Base-by-base conservation (phyloP, 139 green algal species). In the Closterium sp. region DNA sequence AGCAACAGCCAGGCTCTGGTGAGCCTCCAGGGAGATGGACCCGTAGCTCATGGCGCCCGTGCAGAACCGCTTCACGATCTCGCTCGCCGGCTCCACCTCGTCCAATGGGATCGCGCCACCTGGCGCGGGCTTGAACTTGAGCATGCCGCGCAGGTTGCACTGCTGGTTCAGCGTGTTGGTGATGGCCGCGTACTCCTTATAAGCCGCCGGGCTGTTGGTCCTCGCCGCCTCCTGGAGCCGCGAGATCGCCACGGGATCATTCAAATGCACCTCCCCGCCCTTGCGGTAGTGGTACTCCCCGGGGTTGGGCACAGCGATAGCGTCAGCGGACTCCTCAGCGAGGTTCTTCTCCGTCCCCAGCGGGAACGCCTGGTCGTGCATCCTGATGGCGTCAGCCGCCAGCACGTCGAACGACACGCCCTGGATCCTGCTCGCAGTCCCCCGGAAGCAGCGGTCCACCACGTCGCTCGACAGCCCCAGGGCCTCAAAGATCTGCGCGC, bases 401-500 rank as follows among this genome's bases (percentile, higher is more conserved):
- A 93, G 32, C 16, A 35, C 6, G 16, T 89, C 87, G 30, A 94
- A 94, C n/a, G 91, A 93, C 38, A 66, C 81, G 30, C 91, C 91
- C 94, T 93, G 94, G 25, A 99, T 97, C 92, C 97, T 96, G 28
- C 91, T 96, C 85, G 97, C 92, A 6, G 97, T 98, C 89, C 97
- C 97, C 84, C 91, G 94, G 94, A 99, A 99, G 96, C 97, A 98
- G n/a, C 93, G 64, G 81, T 95, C 91, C 4, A 99, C 94, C 19
- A 99, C 97, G 30, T 98, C 96, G n/a, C 91, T 32, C 4, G 91
- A 89, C 88, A 99, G 90, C 35, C 97, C 97, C 32, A 99, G 93
- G 16, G 95, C 96, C 95, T 99, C 97, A 87, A 99, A 99, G 93
- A 99, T 99, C 95, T 99, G 97, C 3, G 97, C 97, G n/a, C 97